Evolutionary conservation across 768 basidiomycete species (phyloP).

Genomic region (Russula abietina): DNA sequence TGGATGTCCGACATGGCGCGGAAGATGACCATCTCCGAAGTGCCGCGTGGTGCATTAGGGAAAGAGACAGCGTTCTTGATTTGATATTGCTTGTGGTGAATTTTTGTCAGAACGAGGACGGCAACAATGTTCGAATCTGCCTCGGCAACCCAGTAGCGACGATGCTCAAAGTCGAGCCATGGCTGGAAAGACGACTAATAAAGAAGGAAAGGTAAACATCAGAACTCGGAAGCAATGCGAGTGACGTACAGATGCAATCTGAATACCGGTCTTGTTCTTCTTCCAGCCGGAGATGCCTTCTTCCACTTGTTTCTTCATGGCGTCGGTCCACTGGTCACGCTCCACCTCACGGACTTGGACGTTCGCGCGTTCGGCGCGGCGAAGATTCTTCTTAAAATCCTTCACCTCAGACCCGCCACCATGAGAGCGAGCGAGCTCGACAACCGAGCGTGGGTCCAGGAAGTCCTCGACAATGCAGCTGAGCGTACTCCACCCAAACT

Average conservation of each 20-base stretch:
- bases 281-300: conserved; percentile 54
- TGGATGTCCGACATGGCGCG: conserved; percentile 41
- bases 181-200: conserved; percentile 42
- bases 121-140: conserved; percentile 39
- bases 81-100: conserved; percentile 40
- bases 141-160: conserved; percentile 52
- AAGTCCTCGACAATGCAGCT: conserved; percentile 60
- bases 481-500: conserved; percentile 53
- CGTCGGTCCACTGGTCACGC: conserved; percentile 37
- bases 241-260: conserved; percentile 35
- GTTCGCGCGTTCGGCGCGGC: conserved; percentile 49
- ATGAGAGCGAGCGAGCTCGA: conserved; percentile 38
- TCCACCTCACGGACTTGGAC: conserved; percentile 45
- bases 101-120: conserved; percentile 46
- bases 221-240: neutral
- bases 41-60: conserved; percentile 47
- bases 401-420: conserved; percentile 38
- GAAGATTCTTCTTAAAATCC: conserved; percentile 56
- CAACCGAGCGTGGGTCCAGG: conserved; percentile 37
- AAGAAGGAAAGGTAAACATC: neutral
- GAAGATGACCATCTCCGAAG: conserved; percentile 48
- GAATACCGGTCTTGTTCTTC: conserved; percentile 45
- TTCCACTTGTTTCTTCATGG: conserved; percentile 44
- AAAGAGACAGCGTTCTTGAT: conserved; percentile 55
- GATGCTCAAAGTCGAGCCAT: conserved; percentile 50